Base-by-base conservation (phyloP, 306 rosid species). In the Parietaria judaica region DNA sequence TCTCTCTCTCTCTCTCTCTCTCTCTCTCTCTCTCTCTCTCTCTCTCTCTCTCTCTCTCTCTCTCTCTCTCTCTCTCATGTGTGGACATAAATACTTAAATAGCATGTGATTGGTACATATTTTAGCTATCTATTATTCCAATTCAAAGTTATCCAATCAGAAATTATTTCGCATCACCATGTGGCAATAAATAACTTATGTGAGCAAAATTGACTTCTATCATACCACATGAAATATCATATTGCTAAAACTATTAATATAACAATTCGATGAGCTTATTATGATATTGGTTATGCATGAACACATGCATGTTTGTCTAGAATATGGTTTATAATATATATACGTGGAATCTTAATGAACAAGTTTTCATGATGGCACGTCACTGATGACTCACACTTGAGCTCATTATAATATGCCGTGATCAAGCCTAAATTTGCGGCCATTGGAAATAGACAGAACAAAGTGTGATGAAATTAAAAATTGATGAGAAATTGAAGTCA, bases 91-190 rank as follows among this genome's bases (percentile, higher is more conserved):
- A 23, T 69, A 70, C 36, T 60, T 47, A 55, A 13, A 47, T 6
- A 34, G 52, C 83, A 74, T 74, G 85, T 74, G 76, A 70, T 51
- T 64, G 60, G 61, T 11, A n/a, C n/a, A n/a, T 49, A 54, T 66
- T 59, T 13, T 7, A 64, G 35, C 58, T 38, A 61, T 60, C 34
- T 49, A 49, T 58, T 49, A 41, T 47, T 14, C 9, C 62, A 51
- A 54, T 12, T 17, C 3, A 36, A 65, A 36, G 47, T 16, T 54
- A 59, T 52, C 63, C 44, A 59, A 14, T 23, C 5, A 15, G 58
- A 48, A 53, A 23, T 23, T 23, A 23, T 47, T 52, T 58, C 54
- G 54, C 6, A 61, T 51, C 34, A 41, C 61, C 36, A 31, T 31
- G 34, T 39, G 35, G 65, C 12, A 53, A 53, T 23, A 53, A 53